phyloP scores from a whole-genome alignment of 495 filamentous ascomycete genomes.

The Margaritispora aquatica region DNA sequence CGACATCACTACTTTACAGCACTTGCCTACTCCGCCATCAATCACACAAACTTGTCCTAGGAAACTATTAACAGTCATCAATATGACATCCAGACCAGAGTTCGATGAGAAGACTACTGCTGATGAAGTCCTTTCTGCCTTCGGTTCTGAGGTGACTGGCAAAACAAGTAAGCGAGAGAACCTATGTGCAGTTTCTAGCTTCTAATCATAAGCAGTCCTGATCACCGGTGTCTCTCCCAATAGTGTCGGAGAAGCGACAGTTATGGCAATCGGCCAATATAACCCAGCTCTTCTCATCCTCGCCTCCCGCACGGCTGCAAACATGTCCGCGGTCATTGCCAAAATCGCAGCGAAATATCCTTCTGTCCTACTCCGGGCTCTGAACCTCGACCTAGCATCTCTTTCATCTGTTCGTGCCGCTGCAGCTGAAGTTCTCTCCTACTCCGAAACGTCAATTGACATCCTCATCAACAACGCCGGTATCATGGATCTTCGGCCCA shows the following conservation, averaged over 20 bases:
- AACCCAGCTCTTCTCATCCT: slow-evolving; percentile 38
- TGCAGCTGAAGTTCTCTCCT: slow-evolving; percentile 23
- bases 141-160: slow-evolving; percentile 31
- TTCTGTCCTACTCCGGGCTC: not conserved
- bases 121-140: slow-evolving; percentile 35
- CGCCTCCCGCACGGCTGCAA: slow-evolving; percentile 32
- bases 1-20: no score
- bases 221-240: slow-evolving; percentile 43
- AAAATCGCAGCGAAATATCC: not conserved
- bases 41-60: not conserved
- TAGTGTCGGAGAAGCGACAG: slow-evolving; percentile 42
- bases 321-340: slow-evolving; percentile 24
- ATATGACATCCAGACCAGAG: not conserved
- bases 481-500: slow-evolving; percentile 12
- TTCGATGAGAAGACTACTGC: slow-evolving; percentile 29
- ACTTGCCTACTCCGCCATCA: not conserved
- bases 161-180: slow-evolving; percentile 26
- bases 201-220: slow-evolving; percentile 1
- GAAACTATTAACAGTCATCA: not conserved
- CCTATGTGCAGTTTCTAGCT: not conserved
- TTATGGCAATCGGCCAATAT: slow-evolving; percentile 34
- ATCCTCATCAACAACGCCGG: slow-evolving; percentile 29
- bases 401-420: slow-evolving; percentile 22
- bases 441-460: slow-evolving; percentile 24
- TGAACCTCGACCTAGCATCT: slow-evolving; percentile 12